These are phyloP conservation scores for Cladophialophora psammophila DNA, from an alignment of 2,329 filamentous ascomycete species.

Conservation along the genomic window DNA sequence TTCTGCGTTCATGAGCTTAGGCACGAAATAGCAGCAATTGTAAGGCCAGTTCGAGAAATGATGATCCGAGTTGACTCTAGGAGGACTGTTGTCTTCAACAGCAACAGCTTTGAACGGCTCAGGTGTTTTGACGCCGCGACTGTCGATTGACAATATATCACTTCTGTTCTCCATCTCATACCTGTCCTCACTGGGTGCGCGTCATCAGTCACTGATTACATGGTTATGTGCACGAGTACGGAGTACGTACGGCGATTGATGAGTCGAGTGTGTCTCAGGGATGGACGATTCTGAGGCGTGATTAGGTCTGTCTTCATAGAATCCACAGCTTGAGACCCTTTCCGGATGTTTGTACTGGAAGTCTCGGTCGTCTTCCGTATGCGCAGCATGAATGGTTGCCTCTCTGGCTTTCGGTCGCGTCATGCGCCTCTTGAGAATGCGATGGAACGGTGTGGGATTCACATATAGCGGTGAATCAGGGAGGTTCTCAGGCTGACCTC, in stretches of 20 bases:
- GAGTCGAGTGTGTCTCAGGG: neutral
- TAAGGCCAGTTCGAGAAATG: constrained; percentile 7
- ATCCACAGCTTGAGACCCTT: neutral
- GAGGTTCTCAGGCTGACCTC: neutral
- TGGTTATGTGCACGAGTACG: neutral
- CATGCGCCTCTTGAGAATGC: constrained; percentile 91
- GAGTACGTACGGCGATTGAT: neutral
- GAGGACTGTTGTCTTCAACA: neutral
- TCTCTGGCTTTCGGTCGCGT: constrained; percentile 71
- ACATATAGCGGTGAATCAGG: constrained; percentile 76
- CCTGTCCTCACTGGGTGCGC: neutral
- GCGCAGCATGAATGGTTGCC: neutral
- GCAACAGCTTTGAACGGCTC: neutral
- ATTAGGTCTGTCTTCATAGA: neutral
- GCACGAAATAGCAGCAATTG: constrained; percentile 4
- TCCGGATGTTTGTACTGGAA: neutral
- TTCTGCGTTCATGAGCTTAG: constrained; percentile 6
- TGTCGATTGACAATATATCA: neutral
- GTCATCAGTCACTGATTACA: neutral
- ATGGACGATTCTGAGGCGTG: neutral
- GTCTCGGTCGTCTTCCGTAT: neutral
- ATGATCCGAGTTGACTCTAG: neutral
- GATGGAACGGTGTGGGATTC: constrained; percentile 98
- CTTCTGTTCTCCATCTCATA: neutral
- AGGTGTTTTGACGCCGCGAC: neutral